Evolutionary conservation across 139 green algal species (phyloP).

Genomic region (Desmodesmus armatus): DNA sequence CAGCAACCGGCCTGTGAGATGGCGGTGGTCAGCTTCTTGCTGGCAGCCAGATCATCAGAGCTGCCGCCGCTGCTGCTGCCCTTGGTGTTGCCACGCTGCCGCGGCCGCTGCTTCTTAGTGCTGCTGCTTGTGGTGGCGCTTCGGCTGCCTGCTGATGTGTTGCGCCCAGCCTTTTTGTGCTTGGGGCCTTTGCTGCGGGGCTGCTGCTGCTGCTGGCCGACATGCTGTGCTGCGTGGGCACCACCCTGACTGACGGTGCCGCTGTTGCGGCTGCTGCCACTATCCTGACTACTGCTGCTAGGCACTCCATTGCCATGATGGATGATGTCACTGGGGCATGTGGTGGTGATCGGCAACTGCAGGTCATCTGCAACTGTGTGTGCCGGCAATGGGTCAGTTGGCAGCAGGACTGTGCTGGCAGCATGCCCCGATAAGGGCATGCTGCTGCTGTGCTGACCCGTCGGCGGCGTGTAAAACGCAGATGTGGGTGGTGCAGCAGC

Average conservation of each 20-base stretch:
- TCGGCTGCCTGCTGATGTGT: not conserved
- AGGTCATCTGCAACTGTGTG: too few species aligned
- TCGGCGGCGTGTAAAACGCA: too few species aligned
- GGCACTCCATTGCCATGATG: not conserved
- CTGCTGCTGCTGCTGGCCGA: not conserved
- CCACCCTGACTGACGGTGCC: not conserved
- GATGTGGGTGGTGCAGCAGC: too few species aligned
- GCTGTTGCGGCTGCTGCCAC: not conserved
- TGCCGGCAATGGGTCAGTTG: too few species aligned
- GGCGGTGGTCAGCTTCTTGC: conserved; percentile 19
- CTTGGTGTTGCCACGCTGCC: not conserved
- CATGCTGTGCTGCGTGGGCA: not conserved
- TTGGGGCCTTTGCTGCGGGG: not conserved
- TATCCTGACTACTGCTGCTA: not conserved
- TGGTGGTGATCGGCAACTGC: too few species aligned
- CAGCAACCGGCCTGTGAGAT: conserved; percentile 13
- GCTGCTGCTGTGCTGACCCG: too few species aligned
- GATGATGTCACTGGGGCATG: too few species aligned
- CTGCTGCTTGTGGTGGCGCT: not conserved
- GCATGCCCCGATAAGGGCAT: not conserved
- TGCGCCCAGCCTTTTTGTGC: not conserved
- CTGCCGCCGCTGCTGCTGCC: not conserved
- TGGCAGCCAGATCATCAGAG: not conserved
- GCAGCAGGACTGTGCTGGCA: too few species aligned
- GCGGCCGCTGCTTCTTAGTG: not conserved